phyloP scores from a whole-genome alignment of 352 stramenopile genomes.

The Halophytophthora batemanensis region DNA sequence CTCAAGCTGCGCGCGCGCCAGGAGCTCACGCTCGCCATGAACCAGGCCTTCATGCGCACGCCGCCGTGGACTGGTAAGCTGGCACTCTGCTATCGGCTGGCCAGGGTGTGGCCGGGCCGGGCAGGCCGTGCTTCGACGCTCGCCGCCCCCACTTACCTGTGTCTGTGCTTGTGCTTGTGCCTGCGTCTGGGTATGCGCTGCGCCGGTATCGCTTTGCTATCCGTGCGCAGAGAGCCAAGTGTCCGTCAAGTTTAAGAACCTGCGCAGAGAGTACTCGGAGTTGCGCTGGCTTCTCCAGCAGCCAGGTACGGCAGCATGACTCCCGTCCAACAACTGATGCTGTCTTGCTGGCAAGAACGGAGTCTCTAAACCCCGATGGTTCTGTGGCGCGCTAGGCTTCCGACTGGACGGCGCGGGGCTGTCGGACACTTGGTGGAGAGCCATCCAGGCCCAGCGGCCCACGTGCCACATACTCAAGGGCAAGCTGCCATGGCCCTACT shows the following conservation, averaged over 20 bases:
- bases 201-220: no score
- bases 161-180: no score
- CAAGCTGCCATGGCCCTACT: slow-evolving; percentile 52
- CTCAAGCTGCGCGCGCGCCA: slow-evolving; percentile 43
- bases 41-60: slow-evolving; percentile 31
- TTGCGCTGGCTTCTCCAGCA: slow-evolving; percentile 44
- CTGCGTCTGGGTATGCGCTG: no score
- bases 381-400: slow-evolving; percentile 20
- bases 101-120: no score
- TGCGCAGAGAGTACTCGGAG: slow-evolving; percentile 52
- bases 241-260: slow-evolving; percentile 66
- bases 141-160: no score
- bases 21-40: slow-evolving; percentile 42
- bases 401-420: slow-evolving; percentile 26
- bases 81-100: not conserved
- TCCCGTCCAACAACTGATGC: not conserved
- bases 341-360: no score
- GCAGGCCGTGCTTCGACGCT: no score
- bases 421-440: slow-evolving; percentile 45
- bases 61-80: slow-evolving; percentile 34
- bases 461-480: slow-evolving; percentile 57
- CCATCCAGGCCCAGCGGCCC: slow-evolving; percentile 36
- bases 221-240: slow-evolving; percentile 37
- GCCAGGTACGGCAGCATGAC: slow-evolving; percentile 13
- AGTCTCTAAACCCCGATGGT: not conserved